A percentile compares a stretch with the other conserved stretches of the same genome.
These are phyloP conservation scores for Sphaceloma murrayae DNA, from an alignment of 2,329 filamentous ascomycete genomes.

Conservation along the genomic window DNA sequence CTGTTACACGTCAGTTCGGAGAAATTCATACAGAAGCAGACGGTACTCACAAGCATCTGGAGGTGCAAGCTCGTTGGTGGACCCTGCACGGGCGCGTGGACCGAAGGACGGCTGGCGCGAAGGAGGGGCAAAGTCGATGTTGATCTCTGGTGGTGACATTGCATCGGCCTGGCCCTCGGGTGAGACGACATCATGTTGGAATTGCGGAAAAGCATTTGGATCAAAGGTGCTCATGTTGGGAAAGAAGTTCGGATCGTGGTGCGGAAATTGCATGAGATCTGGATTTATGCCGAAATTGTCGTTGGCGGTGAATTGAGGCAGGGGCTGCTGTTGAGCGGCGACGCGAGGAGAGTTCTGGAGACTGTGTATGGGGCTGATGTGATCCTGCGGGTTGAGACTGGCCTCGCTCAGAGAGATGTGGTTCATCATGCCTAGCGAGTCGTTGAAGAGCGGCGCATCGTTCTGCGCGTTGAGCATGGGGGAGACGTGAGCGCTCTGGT, in stretches of 20 bases:
- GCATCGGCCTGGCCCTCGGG: conserved; percentile 51
- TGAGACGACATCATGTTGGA: conserved; percentile 28
- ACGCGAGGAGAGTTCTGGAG: conserved; percentile 60
- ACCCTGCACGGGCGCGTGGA: conserved; percentile 53
- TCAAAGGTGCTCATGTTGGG: conserved; percentile 40
- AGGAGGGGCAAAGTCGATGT: conserved; percentile 81
- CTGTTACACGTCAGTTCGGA: neutral
- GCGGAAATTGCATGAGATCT: conserved; percentile 39
- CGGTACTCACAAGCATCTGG: conserved; percentile 52
- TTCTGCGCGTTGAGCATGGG: conserved; percentile 66
- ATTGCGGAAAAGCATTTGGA: conserved; percentile 8
- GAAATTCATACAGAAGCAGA: no score
- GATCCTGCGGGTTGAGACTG: conserved; percentile 35
- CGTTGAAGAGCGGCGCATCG: conserved; percentile 64
- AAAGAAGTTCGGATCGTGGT: conserved; percentile 36
- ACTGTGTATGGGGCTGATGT: conserved; percentile 56
- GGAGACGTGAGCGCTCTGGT: conserved; percentile 63
- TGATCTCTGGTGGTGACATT: conserved; percentile 89
- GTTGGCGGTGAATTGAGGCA: conserved; percentile 40
- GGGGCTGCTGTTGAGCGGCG: conserved; percentile 49
- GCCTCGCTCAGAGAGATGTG: conserved; percentile 71
- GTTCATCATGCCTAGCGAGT: conserved; percentile 61
- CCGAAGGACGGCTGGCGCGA: conserved; percentile 58
- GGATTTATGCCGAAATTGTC: conserved; percentile 40
- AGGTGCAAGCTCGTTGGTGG: conserved; percentile 73